Evolutionary conservation across 1,139 yeast species (phyloP).

Genomic region (Sugiyamaella xylanicola): DNA sequence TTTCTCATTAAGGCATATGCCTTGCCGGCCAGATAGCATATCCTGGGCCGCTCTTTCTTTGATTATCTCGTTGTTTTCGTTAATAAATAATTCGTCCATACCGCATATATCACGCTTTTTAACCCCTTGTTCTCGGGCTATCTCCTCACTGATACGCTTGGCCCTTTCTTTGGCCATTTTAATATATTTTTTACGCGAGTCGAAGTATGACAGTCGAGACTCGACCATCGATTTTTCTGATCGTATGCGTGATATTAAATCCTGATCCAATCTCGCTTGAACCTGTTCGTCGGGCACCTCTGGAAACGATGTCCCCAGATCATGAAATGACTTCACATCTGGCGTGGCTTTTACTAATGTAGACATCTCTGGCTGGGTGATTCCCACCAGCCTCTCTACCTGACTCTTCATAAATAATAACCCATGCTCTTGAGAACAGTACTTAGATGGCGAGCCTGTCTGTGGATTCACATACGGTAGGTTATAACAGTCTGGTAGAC

Average conservation of each 20-base stretch:
- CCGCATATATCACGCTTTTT: conserved; percentile 49
- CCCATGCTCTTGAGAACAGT: conserved; percentile 78
- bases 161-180: conserved; percentile 29
- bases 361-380: conserved; percentile 30
- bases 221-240: conserved; percentile 28
- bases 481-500: conserved; percentile 58
- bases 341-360: conserved; percentile 45
- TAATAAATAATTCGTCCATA: conserved; percentile 35
- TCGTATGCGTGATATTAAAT: conserved; percentile 33
- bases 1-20: conserved; percentile 61
- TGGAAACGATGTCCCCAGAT: conserved; percentile 37
- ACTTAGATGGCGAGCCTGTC: conserved; percentile 52
- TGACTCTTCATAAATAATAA: conserved; percentile 50
- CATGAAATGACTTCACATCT: conserved; percentile 40
- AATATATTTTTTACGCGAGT: conserved; percentile 34
- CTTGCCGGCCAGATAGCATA: conserved; percentile 31
- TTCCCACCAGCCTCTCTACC: conserved; percentile 26
- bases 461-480: conserved; percentile 51
- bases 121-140: conserved; percentile 31
- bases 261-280: conserved; percentile 32
- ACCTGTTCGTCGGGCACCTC: conserved; percentile 22
- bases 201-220: conserved; percentile 25
- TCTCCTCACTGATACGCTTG: conserved; percentile 30
- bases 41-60: conserved; percentile 1
- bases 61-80: conserved; percentile 8